phyloP scores from a whole-genome alignment of 2,329 filamentous ascomycete genomes.

The Exophiala lecanii-corni region DNA sequence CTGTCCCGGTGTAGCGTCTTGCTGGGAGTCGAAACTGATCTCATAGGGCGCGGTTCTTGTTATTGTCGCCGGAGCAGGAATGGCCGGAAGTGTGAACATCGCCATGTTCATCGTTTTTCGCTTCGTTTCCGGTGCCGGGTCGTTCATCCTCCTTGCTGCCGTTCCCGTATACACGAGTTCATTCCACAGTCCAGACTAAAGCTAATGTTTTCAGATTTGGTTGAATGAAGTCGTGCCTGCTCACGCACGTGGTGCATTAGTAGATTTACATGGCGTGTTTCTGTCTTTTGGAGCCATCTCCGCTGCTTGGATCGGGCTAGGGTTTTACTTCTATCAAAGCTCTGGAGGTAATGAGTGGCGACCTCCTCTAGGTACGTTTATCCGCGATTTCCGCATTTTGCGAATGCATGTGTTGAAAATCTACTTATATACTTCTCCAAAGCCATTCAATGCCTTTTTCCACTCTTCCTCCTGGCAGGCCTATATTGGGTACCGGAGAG shows the following conservation, averaged over 20 bases:
- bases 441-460: not conserved
- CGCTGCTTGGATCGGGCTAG: constrained; percentile 36
- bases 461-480: not conserved
- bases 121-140: constrained; percentile 3
- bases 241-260: not conserved
- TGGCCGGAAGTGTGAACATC: constrained; percentile 3
- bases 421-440: too few species aligned
- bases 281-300: constrained; percentile 45
- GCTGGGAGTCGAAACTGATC: too few species aligned
- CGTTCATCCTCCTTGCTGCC: constrained; percentile 23
- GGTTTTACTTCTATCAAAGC: constrained; percentile 6
- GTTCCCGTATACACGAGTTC: constrained; percentile 20
- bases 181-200: not conserved
- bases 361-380: too few species aligned
- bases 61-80: not conserved
- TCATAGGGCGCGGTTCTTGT: not conserved
- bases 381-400: too few species aligned
- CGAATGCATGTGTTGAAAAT: too few species aligned
- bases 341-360: too few species aligned
- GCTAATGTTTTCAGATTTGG: constrained; percentile 74
- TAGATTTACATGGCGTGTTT: constrained; percentile 35
- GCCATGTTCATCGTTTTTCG: constrained; percentile 9
- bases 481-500: constrained; percentile 20
- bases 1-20: too few species aligned
- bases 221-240: constrained; percentile 85